These are phyloP conservation scores for Solanum stenotomum DNA, from an alignment of 257 asterid genomes.

Conservation along the genomic window DNA sequence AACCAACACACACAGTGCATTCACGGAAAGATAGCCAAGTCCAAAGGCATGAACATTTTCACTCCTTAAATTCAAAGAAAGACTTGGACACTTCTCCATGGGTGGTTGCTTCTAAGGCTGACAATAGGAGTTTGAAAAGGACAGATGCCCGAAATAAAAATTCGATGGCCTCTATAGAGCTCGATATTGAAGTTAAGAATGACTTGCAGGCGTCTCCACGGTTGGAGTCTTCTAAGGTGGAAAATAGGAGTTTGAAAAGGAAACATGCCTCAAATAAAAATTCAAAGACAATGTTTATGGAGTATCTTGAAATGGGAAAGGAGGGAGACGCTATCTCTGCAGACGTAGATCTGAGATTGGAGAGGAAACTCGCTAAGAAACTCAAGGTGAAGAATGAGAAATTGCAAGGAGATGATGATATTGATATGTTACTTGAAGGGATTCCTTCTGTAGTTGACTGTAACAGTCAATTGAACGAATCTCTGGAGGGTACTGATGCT, in stretches of 20 bases:
- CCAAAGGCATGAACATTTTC: neutral
- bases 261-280: constrained; percentile 12
- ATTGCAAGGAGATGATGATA: constrained; percentile 48
- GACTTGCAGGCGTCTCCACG: neutral
- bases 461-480: constrained; percentile 11
- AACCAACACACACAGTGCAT: neutral
- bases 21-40: neutral
- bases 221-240: constrained; percentile 3
- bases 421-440: constrained; percentile 46
- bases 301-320: constrained; percentile 52
- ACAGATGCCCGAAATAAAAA: neutral
- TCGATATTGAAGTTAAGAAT: constrained; percentile 2
- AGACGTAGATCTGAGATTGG: constrained; percentile 49
- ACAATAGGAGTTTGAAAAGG: constrained; percentile 7
- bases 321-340: constrained; percentile 23
- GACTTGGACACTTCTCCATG: neutral
- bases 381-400: constrained; percentile 66
- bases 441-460: constrained; percentile 41
- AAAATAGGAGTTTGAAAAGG: constrained; percentile 23
- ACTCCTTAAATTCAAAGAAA: neutral
- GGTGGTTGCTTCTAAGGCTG: neutral
- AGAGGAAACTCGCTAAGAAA: constrained; percentile 73
- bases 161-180: neutral
- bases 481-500: constrained; percentile 4
- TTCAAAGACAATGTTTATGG: constrained; percentile 35